phyloP scores from a whole-genome alignment of 495 filamentous ascomycete species.

The Stereocaulon alpinum region DNA sequence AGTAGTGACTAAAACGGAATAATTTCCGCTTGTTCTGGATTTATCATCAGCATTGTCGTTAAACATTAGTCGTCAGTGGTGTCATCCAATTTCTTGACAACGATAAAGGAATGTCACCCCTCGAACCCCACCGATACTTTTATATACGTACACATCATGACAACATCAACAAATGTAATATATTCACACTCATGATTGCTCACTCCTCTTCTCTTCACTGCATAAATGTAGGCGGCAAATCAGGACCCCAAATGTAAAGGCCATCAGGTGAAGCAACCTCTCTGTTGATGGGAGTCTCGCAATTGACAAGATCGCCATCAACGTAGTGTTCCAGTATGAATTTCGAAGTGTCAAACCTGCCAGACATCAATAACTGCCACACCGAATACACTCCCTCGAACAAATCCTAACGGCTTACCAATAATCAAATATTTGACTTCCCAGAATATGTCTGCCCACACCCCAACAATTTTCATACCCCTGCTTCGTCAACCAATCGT shows the following conservation, averaged over 20 bases:
- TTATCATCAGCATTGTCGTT: too few relatives aligned
- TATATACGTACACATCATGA: background rate
- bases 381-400: background rate
- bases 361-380: background rate
- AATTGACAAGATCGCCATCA: slow-evolving; percentile 60
- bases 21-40: background rate
- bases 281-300: slow-evolving; percentile 40
- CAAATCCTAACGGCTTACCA: slow-evolving; percentile 33
- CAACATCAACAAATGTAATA: too few relatives aligned
- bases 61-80: too few relatives aligned
- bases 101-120: too few relatives aligned
- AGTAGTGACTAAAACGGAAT: too few relatives aligned
- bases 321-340: slow-evolving; percentile 44
- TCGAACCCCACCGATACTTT: background rate
- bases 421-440: slow-evolving; percentile 61
- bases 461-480: slow-evolving; percentile 64
- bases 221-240: slow-evolving; percentile 20
- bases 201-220: background rate
- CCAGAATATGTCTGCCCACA: slow-evolving; percentile 57
- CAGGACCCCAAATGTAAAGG: slow-evolving; percentile 29
- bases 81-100: too few relatives aligned
- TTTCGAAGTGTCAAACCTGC: slow-evolving; percentile 1
- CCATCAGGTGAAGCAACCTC: slow-evolving; percentile 23
- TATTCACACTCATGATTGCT: too few relatives aligned
- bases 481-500: slow-evolving; percentile 56